Evolutionary conservation across 2,329 filamentous ascomycete species (phyloP).

Genomic region (Chaetoscypha palmicola): DNA sequence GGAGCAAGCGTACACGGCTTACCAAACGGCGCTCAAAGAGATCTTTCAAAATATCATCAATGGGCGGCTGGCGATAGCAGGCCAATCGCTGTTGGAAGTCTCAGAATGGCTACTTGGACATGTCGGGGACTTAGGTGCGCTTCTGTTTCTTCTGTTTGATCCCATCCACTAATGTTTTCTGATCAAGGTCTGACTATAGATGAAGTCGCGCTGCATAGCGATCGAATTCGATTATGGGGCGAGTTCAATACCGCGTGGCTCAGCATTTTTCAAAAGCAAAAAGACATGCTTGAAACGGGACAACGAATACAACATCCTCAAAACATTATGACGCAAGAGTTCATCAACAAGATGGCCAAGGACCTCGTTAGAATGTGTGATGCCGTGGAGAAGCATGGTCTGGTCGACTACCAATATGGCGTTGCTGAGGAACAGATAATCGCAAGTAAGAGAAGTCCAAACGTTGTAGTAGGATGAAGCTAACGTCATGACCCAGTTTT

Average conservation of each 20-base stretch:
- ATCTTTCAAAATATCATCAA: constrained; percentile 57
- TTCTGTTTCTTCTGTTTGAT: constrained; percentile 25
- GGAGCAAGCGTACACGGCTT: constrained; percentile 63
- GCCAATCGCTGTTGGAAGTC: constrained; percentile 50
- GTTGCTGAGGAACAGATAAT: constrained; percentile 94
- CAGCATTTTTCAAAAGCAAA: constrained; percentile 73
- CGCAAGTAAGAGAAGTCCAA: constrained; percentile 54
- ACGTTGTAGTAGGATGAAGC: no score
- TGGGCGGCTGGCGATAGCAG: constrained; percentile 53
- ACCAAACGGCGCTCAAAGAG: constrained; percentile 53
- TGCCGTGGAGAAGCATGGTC: constrained; percentile 78
- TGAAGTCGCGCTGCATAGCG: constrained; percentile 65
- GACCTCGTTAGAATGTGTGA: constrained; percentile 80
- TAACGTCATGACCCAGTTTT: constrained; percentile 36
- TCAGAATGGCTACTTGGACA: constrained; percentile 62
- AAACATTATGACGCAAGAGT: constrained; percentile 59
- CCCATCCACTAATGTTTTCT: constrained; percentile 29
- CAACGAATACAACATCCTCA: constrained; percentile 36
- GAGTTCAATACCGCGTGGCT: constrained; percentile 95
- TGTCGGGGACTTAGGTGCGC: constrained; percentile 59
- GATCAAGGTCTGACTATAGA: constrained; percentile 74
- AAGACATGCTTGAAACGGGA: constrained; percentile 53
- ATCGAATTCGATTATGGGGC: constrained; percentile 81
- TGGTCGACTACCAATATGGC: constrained; percentile 96
- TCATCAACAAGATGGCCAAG: constrained; percentile 71